Evolutionary conservation across 495 filamentous ascomycete genomes (phyloP).

Genomic region (Aspergillus sclerotiicarbonarius): DNA sequence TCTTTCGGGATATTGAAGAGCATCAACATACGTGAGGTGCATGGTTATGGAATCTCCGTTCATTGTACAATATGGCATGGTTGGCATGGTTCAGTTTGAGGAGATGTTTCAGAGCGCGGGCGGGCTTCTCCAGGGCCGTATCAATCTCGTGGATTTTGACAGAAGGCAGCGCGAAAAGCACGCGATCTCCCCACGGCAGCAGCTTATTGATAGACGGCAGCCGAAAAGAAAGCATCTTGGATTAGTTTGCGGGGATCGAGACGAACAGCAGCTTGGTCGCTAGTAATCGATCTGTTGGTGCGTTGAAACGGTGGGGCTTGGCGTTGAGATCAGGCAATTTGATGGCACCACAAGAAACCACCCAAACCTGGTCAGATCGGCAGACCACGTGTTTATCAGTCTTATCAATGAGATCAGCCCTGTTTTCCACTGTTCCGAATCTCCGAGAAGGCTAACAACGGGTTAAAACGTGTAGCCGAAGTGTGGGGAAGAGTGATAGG

Average conservation of each 20-base stretch:
- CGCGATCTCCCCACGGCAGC: slow-evolving; percentile 22
- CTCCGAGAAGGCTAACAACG: no score
- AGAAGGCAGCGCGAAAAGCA: slow-evolving; percentile 61
- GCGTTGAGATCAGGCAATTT: slow-evolving; percentile 7
- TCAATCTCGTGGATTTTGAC: slow-evolving; percentile 78
- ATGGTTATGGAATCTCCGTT: slow-evolving; percentile 84
- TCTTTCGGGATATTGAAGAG: background rate
- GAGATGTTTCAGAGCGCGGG: slow-evolving; percentile 83
- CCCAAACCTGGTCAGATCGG: no score
- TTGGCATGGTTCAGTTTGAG: slow-evolving; percentile 89
- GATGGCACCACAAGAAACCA: background rate
- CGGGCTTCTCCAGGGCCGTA: slow-evolving; percentile 69
- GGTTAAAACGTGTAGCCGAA: no score
- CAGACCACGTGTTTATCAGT: no score
- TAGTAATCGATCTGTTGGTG: background rate
- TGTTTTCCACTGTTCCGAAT: no score
- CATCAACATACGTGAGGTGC: slow-evolving; percentile 61
- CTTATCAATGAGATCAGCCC: no score
- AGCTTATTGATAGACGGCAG: slow-evolving; percentile 24
- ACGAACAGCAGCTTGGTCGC: background rate
- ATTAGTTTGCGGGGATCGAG: background rate
- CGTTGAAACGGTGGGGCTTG: slow-evolving; percentile 1
- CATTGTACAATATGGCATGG: slow-evolving; percentile 75
- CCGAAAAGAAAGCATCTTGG: slow-evolving; percentile 31
- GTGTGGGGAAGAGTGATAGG: background rate